Percentiles rank a stretch among this genome's conserved stretches.
Evolutionary conservation across 2,329 filamentous ascomycete genomes (phyloP).

Genomic region (Stagonosporopsis rhizophila): DNA sequence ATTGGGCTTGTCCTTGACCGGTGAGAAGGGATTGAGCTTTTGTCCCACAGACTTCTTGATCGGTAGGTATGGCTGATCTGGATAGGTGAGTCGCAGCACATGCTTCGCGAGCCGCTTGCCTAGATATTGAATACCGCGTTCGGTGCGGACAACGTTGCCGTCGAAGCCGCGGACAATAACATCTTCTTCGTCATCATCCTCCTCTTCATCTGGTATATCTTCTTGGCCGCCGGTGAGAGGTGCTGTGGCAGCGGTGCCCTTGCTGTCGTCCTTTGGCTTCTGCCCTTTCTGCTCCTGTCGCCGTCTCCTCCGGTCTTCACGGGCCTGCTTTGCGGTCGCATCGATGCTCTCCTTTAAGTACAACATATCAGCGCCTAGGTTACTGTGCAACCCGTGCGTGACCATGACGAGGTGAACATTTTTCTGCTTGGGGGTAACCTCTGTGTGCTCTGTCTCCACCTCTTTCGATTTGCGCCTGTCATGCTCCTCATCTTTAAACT

Average conservation of each 20-base stretch:
- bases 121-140: slow-evolving; percentile 95
- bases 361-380: slow-evolving; percentile 94
- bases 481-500: slow-evolving; percentile 57
- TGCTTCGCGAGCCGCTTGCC: slow-evolving; percentile 94
- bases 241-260: slow-evolving; percentile 50
- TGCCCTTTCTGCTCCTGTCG: slow-evolving; percentile 45
- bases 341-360: slow-evolving; percentile 98
- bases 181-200: slow-evolving; percentile 76
- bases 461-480: slow-evolving; percentile 35
- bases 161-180: slow-evolving; percentile 89
- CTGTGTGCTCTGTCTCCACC: slow-evolving; percentile 23
- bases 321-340: slow-evolving; percentile 75
- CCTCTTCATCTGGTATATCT: slow-evolving; percentile 48
- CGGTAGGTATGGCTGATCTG: slow-evolving; percentile 88
- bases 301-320: slow-evolving; percentile 70
- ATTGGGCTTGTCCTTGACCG: slow-evolving; percentile 51
- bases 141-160: slow-evolving; percentile 88
- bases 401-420: slow-evolving; percentile 90
- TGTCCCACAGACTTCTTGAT: slow-evolving; percentile 61
- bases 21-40: slow-evolving; percentile 58
- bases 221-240: slow-evolving; percentile 60
- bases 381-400: slow-evolving; percentile 95
- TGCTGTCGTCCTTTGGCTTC: slow-evolving; percentile 4
- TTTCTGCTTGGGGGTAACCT: slow-evolving; percentile 64
- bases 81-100: slow-evolving; percentile 87